These are phyloP conservation scores for Erythrophleum fordii DNA, from an alignment of 306 rosid species.

Conservation along the genomic window DNA sequence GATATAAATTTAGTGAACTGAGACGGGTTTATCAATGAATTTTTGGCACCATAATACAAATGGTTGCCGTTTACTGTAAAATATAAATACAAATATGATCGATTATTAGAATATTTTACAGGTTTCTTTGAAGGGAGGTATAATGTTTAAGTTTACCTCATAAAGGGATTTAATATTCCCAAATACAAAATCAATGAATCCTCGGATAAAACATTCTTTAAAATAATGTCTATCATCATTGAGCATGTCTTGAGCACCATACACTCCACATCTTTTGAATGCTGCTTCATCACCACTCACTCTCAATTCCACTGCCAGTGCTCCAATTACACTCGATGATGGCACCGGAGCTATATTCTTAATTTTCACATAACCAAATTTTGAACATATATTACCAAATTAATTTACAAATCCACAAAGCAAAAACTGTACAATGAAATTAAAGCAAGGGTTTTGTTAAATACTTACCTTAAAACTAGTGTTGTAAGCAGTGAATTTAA, in stretches of 20 bases:
- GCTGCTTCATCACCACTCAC: slow-evolving; percentile 71
- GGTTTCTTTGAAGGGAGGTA: neutral
- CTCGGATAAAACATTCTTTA: slow-evolving; percentile 75
- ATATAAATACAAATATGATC: neutral
- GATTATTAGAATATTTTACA: neutral
- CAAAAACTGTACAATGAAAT: neutral
- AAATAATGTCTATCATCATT: slow-evolving; percentile 82
- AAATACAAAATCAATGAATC: slow-evolving; percentile 88
- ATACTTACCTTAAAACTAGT: slow-evolving; percentile 79
- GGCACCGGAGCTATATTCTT: slow-evolving; percentile 72
- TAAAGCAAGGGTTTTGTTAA: neutral
- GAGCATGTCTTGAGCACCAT: slow-evolving; percentile 87
- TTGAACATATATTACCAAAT: neutral
- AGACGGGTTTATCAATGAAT: neutral
- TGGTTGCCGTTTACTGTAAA: neutral
- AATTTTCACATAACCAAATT: slow-evolving; percentile 23
- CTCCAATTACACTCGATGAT: slow-evolving; percentile 62
- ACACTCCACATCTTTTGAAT: slow-evolving; percentile 83
- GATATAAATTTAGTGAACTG: neutral
- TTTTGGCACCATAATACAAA: neutral
- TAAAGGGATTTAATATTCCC: slow-evolving; percentile 80
- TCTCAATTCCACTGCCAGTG: slow-evolving; percentile 79
- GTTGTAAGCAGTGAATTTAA: slow-evolving; percentile 72
- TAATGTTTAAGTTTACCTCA: slow-evolving; percentile 48
- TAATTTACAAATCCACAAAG: neutral